phyloP scores from a whole-genome alignment of 257 asterid genomes.

The Verbena officinalis region DNA sequence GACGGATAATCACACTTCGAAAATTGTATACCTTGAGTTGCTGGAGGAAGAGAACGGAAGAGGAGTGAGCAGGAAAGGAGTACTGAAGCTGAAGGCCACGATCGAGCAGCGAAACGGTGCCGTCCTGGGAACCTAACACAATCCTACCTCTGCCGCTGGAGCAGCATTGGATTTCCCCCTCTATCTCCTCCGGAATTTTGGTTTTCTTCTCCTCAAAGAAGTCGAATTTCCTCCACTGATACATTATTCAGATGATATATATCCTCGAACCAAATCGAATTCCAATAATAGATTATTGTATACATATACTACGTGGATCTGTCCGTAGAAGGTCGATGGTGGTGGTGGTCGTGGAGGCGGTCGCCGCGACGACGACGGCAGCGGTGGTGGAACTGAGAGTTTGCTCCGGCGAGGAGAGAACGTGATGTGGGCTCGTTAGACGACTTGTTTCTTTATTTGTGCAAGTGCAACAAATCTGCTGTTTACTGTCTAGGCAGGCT shows the following conservation, averaged over 20 bases:
- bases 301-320: constrained; percentile 29
- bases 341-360: not conserved
- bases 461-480: not conserved
- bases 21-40: constrained; percentile 76
- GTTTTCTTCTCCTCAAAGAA: constrained; percentile 88
- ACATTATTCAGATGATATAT: constrained; percentile 47
- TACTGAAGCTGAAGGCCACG: constrained; percentile 74
- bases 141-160: constrained; percentile 90
- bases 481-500: not conserved
- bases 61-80: constrained; percentile 82
- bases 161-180: constrained; percentile 66
- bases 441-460: not conserved
- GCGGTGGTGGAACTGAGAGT: constrained; percentile 3
- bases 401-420: constrained; percentile 23
- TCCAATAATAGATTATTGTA: not conserved
- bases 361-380: not conserved
- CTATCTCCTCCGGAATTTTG: constrained; percentile 60
- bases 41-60: constrained; percentile 85
- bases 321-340: not conserved
- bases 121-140: constrained; percentile 70
- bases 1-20: not conserved
- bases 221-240: constrained; percentile 97
- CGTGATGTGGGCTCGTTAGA: constrained; percentile 11
- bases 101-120: constrained; percentile 79
- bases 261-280: constrained; percentile 20